Evolutionary conservation across 2,329 filamentous ascomycete genomes (phyloP), one percentile per base, ranked within the genome.

Genomic region (Apiospora aurea): DNA sequence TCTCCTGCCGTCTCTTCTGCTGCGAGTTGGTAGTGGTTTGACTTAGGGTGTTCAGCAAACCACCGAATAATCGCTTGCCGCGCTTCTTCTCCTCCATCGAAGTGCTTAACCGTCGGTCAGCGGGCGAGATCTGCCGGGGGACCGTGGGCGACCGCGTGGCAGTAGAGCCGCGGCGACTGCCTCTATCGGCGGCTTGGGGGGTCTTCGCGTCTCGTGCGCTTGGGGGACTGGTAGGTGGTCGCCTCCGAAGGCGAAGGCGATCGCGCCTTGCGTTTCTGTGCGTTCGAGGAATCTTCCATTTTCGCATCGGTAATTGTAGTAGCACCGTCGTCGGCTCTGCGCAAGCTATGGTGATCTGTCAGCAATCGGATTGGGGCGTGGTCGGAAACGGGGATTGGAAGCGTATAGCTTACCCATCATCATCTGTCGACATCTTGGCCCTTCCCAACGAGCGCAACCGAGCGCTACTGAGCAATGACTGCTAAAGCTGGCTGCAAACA

Each of bases 31-130:
- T 88, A 79, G 87, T 88, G 77, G 88, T 91, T 83, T 96, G 93
- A 81, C 92, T 94, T 73, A 97, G 87, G 49, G 93, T 94, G 80
- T 88, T 93, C 73, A 96, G 85, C 71, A 97, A 84, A 47, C 92
- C 93, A 73, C 96, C 95, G 79, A 98, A 98, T 73, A 98, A 86
- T 70, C 96, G 89, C 81, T 93, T 92, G 29, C 94, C 93, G 49
- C 96, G 92, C 80, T 93, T 94, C 81, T 92, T 94, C 80, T 98
- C 96, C 78, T 97, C 79, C 72, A 91, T 85, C 41, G 86, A 83
- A 69, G 87, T 82, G 71, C 80, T 85, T 74, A 81, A 83, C 69
- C 85, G 83, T 69, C 82, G 80, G 70, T 82, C 78, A 70, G 71
- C 71, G 38, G 74, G 46, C 46, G 74, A 69, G 24, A 44, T 68